phyloP scores from a whole-genome alignment of 78 protist species.

The Emiliania huxleyi region DNA sequence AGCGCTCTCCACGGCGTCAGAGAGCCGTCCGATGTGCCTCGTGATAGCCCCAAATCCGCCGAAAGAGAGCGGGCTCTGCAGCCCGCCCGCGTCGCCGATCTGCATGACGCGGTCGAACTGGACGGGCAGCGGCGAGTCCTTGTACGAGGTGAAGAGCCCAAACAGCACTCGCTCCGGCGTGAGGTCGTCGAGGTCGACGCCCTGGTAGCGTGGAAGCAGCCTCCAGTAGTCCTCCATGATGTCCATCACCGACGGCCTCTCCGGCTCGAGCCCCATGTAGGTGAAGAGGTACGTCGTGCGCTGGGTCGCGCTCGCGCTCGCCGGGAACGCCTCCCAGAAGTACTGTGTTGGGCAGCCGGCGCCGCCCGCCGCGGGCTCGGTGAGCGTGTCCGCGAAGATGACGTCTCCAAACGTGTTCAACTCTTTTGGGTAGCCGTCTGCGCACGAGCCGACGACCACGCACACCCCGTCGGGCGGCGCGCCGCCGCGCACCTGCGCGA shows the following conservation, averaged over 20 bases:
- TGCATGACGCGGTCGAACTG: neutral
- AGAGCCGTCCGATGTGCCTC: neutral
- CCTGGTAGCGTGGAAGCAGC: neutral
- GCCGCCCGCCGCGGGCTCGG: neutral
- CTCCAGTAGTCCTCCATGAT: neutral
- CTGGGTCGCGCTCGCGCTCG: neutral
- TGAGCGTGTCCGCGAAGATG: neutral
- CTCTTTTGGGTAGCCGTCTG: neutral
- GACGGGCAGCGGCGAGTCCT: neutral
- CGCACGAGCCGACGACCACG: conserved; percentile 32
- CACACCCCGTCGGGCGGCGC: conserved; percentile 5
- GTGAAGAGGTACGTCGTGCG: conserved; percentile 18
- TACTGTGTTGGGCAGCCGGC: neutral
- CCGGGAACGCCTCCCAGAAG: conserved; percentile 30
- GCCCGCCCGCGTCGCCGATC: conserved; percentile 5
- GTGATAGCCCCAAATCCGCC: conserved; percentile 16
- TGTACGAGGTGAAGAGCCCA: neutral
- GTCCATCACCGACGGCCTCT: neutral
- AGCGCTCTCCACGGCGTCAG: neutral
- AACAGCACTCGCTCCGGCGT: neutral
- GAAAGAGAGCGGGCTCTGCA: conserved; percentile 11
- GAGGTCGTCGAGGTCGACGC: conserved; percentile 4
- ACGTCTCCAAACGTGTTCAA: neutral
- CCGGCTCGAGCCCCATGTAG: neutral
- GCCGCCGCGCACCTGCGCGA: neutral